These are phyloP conservation scores for Colletotrichum orbiculare DNA, from an alignment of 2,329 filamentous ascomycete genomes.

Conservation along the genomic window DNA sequence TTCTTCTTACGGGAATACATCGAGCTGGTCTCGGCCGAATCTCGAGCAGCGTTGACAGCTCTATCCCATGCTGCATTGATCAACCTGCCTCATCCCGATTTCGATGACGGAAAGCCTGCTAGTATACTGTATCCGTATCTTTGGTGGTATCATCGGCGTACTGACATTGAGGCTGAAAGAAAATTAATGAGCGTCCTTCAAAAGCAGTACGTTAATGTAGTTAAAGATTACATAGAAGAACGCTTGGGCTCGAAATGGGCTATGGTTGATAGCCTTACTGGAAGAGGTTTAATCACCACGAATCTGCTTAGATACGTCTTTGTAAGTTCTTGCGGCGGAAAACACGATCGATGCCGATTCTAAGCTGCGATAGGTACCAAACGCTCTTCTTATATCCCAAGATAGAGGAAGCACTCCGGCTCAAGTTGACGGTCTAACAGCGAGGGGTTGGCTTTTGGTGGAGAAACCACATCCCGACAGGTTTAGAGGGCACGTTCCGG, in stretches of 20 bases:
- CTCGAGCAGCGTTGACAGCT: background rate
- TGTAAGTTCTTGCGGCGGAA: no score
- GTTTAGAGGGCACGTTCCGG: no score
- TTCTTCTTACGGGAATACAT: background rate
- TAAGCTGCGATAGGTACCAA: no score
- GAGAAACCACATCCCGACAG: no score
- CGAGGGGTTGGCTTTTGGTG: no score
- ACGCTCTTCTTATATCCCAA: no score
- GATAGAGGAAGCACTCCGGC: no score
- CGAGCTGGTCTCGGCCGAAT: background rate
- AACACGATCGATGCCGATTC: no score
- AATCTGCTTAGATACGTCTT: no score
- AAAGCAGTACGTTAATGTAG: background rate
- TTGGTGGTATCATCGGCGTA: background rate
- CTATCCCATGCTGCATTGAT: background rate
- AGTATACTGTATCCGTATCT: background rate
- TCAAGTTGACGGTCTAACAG: no score
- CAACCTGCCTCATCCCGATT: background rate
- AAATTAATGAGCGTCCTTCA: background rate
- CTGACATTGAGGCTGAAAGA: background rate
- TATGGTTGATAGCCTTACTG: no score
- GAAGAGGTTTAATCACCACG: no score
- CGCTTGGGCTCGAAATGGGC: background rate
- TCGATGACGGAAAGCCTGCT: background rate
- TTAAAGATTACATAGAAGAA: background rate